Conservation (phyloP, 73 alveolate species). For the Paramecium octaurelia region DNA sequence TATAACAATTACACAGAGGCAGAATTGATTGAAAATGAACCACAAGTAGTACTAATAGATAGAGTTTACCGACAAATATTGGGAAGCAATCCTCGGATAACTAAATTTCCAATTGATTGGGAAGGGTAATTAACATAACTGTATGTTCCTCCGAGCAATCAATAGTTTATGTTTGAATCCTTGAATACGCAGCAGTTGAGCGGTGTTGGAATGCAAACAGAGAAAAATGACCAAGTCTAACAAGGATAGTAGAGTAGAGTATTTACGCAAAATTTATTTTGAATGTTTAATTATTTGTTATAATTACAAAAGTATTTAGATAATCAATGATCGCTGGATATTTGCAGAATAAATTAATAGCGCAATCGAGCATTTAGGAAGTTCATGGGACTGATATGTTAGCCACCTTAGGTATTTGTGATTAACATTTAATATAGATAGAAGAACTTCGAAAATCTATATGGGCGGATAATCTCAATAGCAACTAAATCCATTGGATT, state of each 20-base stretch:
- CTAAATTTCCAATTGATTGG: constrained; percentile 95
- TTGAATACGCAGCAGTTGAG: not conserved
- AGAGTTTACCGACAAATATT: constrained; percentile 83
- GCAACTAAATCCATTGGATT: not conserved
- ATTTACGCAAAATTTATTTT: not conserved
- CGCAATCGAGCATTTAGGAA: not conserved
- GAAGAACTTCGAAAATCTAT: constrained; percentile 19
- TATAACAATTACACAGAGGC: constrained; percentile 89
- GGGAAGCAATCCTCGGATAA: constrained; percentile 94
- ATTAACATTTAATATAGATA: not conserved
- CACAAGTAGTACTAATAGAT: constrained; percentile 71
- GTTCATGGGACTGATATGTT: not conserved
- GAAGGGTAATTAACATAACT: not conserved
- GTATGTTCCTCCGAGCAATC: not conserved
- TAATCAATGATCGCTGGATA: not conserved
- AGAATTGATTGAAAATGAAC: constrained; percentile 91
- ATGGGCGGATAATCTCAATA: not conserved
- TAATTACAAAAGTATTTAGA: not conserved
- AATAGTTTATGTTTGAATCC: not conserved
- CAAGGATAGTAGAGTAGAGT: not conserved
- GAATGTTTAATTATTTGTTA: not conserved
- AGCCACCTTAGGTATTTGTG: not conserved
- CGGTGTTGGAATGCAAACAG: not conserved
- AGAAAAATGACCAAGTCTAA: not conserved
- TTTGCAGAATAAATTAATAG: not conserved